Conservation (phyloP, 2,329 filamentous ascomycete species). For the Cadophora sp. region DNA sequence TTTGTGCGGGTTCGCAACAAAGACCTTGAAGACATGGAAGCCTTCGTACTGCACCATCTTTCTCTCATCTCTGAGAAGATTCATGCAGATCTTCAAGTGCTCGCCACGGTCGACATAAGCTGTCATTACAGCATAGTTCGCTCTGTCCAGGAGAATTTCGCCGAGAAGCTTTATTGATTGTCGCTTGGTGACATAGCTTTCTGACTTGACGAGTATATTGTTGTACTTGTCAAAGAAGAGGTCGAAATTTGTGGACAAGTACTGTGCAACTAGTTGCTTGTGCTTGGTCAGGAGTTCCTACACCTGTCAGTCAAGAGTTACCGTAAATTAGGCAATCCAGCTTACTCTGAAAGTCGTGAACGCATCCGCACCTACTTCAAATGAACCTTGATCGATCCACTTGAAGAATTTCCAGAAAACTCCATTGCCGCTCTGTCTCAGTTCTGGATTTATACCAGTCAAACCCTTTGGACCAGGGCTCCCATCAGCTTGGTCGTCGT, state of each 20-base stretch:
- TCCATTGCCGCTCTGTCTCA: constrained; percentile 78
- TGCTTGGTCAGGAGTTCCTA: constrained; percentile 94
- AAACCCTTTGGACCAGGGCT: constrained; percentile 75
- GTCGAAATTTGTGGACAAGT: constrained; percentile 88
- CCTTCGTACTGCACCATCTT: constrained; percentile 99
- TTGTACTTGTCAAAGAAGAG: constrained; percentile 95
- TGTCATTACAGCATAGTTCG: constrained; percentile 98
- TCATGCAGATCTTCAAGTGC: constrained; percentile 98
- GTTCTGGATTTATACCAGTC: constrained; percentile 76
- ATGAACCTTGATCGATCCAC: constrained; percentile 96
- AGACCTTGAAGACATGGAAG: constrained; percentile 99
- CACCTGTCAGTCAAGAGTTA: constrained; percentile 25
- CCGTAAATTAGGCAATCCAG: constrained; percentile 4
- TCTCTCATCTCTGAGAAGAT: constrained; percentile 89
- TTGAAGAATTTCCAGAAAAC: constrained; percentile 97
- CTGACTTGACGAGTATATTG: constrained; percentile 83
- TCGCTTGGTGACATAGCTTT: constrained; percentile 96
- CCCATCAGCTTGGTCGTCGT: constrained; percentile 82
- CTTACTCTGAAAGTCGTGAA: constrained; percentile 95
- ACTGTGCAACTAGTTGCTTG: constrained; percentile 88
- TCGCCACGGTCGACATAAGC: constrained; percentile 94
- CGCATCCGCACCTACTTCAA: constrained; percentile 95
- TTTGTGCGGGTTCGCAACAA: constrained; percentile 98
- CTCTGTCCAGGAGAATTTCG: constrained; percentile 90
- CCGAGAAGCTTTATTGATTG: constrained; percentile 98